Evolutionary conservation across 75 land plant species (phyloP).

Genomic region (Selaginella tamariscina): DNA sequence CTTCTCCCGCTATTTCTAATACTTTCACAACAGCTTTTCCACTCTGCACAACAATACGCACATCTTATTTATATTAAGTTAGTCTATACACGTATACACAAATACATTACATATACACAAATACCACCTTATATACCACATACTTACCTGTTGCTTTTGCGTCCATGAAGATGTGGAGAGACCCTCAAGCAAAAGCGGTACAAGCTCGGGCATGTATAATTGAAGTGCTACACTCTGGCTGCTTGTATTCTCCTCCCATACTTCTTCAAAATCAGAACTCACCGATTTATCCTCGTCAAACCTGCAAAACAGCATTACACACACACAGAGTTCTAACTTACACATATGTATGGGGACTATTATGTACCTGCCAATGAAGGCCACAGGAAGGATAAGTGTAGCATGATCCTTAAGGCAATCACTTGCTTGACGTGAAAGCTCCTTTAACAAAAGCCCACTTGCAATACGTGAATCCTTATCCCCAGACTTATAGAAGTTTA

Average conservation of each 20-base stretch:
- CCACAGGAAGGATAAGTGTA: constrained; percentile 52
- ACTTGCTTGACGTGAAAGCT: constrained; percentile 46
- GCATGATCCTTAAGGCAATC: constrained; percentile 66
- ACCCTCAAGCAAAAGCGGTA: constrained; percentile 45
- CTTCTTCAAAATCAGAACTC: constrained; percentile 56
- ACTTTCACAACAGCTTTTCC: constrained; percentile 58
- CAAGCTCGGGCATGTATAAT: constrained; percentile 68
- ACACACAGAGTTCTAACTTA: too few relatives aligned
- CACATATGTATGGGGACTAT: background rate
- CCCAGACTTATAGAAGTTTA: constrained; percentile 41
- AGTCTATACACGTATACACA: background rate
- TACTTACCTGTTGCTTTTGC: constrained; percentile 56
- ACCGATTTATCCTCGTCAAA: constrained; percentile 92
- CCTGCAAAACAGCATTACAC: constrained; percentile 33
- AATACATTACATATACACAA: background rate
- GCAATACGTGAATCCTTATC: constrained; percentile 57
- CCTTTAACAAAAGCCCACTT: constrained; percentile 54
- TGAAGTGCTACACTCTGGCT: constrained; percentile 64
- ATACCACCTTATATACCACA: background rate
- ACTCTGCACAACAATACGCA: constrained; percentile 36
- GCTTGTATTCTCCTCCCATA: constrained; percentile 85
- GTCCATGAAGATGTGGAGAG: constrained; percentile 78
- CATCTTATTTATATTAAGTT: background rate
- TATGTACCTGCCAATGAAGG: constrained; percentile 60
- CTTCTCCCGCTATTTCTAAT: constrained; percentile 54